Evolutionary conservation across 352 stramenopile species (phyloP).

Genomic region (Pythium insidiosum): DNA sequence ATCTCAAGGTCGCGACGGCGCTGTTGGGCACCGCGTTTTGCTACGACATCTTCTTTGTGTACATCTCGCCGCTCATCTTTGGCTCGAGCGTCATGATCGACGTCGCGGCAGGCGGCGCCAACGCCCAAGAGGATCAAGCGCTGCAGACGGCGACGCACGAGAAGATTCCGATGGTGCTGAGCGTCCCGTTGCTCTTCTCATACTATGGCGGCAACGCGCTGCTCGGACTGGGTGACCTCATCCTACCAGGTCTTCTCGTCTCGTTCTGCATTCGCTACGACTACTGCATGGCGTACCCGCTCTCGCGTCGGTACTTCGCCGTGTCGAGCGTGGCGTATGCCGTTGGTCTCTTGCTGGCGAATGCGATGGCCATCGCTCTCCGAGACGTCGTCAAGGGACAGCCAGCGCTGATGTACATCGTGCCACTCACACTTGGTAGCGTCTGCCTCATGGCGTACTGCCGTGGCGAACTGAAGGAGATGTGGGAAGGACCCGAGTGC

Average conservation of each 20-base stretch:
- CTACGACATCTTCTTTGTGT: slow-evolving; percentile 95
- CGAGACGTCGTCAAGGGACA: slow-evolving; percentile 85
- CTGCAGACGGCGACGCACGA: slow-evolving; percentile 11
- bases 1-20: slow-evolving; percentile 72
- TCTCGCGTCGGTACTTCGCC: slow-evolving; percentile 76
- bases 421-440: slow-evolving; percentile 78
- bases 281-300: slow-evolving; percentile 46
- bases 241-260: slow-evolving; percentile 88
- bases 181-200: slow-evolving; percentile 87
- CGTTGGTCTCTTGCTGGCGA: slow-evolving; percentile 87
- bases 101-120: slow-evolving; percentile 73
- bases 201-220: slow-evolving; percentile 84
- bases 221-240: slow-evolving; percentile 92
- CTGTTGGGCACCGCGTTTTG: slow-evolving; percentile 84
- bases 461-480: slow-evolving; percentile 45
- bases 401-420: slow-evolving; percentile 94
- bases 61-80: slow-evolving; percentile 83
- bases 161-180: slow-evolving; percentile 56
- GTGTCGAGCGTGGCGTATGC: slow-evolving; percentile 70
- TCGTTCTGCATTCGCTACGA: slow-evolving; percentile 90
- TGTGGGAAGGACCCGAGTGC: slow-evolving; percentile 70
- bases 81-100: slow-evolving; percentile 88
- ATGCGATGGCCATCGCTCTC: slow-evolving; percentile 87
- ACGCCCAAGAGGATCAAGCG: slow-evolving; percentile 5
- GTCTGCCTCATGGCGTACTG: slow-evolving; percentile 44